These are phyloP conservation scores for Xylariales sp. DNA, from an alignment of 2,329 filamentous ascomycete genomes.

Conservation along the genomic window DNA sequence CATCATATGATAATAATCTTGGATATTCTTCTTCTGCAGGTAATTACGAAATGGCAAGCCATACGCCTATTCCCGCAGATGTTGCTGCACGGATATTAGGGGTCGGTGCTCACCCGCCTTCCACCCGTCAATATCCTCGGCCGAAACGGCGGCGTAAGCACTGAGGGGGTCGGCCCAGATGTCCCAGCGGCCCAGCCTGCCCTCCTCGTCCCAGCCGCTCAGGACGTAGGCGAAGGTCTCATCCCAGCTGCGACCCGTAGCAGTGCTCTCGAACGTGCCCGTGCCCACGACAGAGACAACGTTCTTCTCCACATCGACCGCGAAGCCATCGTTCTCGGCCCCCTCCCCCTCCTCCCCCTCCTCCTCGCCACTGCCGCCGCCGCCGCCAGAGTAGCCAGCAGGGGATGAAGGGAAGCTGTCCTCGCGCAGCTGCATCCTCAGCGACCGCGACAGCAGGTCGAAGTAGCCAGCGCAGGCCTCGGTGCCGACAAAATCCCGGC, in stretches of 20 bases:
- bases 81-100: constrained; percentile 2
- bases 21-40: too few species aligned
- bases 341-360: too few species aligned
- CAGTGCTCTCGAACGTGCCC: constrained; percentile 9
- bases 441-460: constrained; percentile 4
- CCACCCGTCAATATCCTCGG: constrained; percentile 8
- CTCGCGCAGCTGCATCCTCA: constrained; percentile 8
- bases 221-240: constrained; percentile 10
- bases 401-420: constrained; percentile 10
- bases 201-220: constrained; percentile 8
- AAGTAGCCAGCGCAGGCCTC: constrained; percentile 8
- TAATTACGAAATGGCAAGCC: too few species aligned
- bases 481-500: constrained; percentile 6
- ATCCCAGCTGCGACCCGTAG: constrained; percentile 10
- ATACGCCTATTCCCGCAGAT: constrained; percentile 5
- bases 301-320: constrained; percentile 5
- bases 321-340: too few species aligned
- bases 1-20: too few species aligned
- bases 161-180: constrained; percentile 10
- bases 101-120: constrained; percentile 7
- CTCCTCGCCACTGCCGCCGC: too few species aligned
- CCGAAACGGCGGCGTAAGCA: constrained; percentile 8
- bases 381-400: too few species aligned
- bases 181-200: constrained; percentile 7
- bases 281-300: constrained; percentile 7